A percentile compares a stretch with the other conserved stretches of the same genome.
Evolutionary conservation across 352 stramenopile genomes (phyloP).

Genomic region (Globisporangium spinosum): DNA sequence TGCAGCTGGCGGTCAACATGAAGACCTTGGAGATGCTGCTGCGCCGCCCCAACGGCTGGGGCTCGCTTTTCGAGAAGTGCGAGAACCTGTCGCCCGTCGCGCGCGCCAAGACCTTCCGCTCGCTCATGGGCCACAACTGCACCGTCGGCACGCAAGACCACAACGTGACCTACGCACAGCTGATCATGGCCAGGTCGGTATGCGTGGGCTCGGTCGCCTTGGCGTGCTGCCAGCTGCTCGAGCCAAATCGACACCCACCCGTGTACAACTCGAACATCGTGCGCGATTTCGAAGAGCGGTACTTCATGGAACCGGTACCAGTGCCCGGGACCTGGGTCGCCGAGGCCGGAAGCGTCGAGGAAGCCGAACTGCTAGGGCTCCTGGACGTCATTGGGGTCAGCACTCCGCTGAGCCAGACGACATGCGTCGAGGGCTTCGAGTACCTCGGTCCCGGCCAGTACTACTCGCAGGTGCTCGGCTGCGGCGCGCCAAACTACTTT

Average conservation of each 20-base stretch:
- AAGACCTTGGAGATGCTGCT: conserved; percentile 12
- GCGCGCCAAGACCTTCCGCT: background rate
- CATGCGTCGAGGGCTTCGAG: conserved; percentile 46
- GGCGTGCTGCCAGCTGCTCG: conserved; percentile 40
- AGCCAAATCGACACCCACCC: conserved; percentile 35
- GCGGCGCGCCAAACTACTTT: conserved; percentile 28
- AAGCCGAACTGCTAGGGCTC: conserved; percentile 36
- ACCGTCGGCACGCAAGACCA: conserved; percentile 21
- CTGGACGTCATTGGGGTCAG: conserved; percentile 49
- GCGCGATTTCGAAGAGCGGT: conserved; percentile 35
- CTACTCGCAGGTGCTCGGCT: conserved; percentile 26
- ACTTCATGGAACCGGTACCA: conserved; percentile 14
- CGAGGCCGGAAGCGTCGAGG: conserved; percentile 25
- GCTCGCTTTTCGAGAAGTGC: conserved; percentile 43
- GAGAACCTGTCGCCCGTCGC: conserved; percentile 21
- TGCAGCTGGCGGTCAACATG: conserved; percentile 6
- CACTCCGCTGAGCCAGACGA: conserved; percentile 25
- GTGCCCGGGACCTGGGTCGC: conserved; percentile 7
- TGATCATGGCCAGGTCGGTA: conserved; percentile 34
- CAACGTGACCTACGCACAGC: conserved; percentile 18
- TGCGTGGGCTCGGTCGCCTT: conserved; percentile 45
- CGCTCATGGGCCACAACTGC: conserved; percentile 40
- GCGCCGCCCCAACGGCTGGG: conserved; percentile 31
- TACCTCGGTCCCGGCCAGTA: conserved; percentile 19
- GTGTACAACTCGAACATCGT: conserved; percentile 47